Base-by-base conservation (phyloP, 148 eudicot species). In the Diospyros kaki region DNA sequence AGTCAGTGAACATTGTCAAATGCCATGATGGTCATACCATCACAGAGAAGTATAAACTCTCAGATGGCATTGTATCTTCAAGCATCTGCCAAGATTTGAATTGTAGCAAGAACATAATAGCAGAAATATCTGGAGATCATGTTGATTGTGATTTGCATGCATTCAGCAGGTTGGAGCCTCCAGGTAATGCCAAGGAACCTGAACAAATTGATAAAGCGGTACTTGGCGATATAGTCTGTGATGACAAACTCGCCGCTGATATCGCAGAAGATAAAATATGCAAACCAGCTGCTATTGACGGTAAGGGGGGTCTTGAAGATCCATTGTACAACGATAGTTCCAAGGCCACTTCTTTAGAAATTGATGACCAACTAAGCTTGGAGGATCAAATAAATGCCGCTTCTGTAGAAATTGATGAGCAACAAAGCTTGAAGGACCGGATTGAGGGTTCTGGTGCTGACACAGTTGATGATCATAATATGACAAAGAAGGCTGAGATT, bases 1-100 rank as follows among this genome's bases (percentile, higher is more conserved):
- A 82, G 73, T 87, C 98, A 60, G 64, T 89, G 41, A 84, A 91
- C 74, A 79, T 87, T 74, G 91, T 86, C 43, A 91, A 83, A 82
- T 71, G 71, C 50, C 46, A 45, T 59, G 76, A 71, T 50, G 62
- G 44, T 73, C 1, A 63, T 65, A 63, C 70, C 11, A 51, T 46
- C 64, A 66, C 65, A 43, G 83, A 88, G 79, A 71, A 76, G 55
- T 63, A 48, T 67, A 80, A 75, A 68, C 77, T 56, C 9, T 14
- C 17, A 15, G 75, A 73, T 75, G 73, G 59, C 73, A 63, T 41
- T 61, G 55, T 38, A 58, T 72, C 87, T 69, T 52, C 76, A 56
- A 73, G 51, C 48, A 70, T 77, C 42, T 73, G 18, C 40, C 66
- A 63, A 69, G 83, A 78, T 76, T 59, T 64, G 63, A 82, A 68